A percentile compares a stretch with the other conserved stretches of the same genome.
These are phyloP conservation scores for Aspergillus piperis DNA, from an alignment of 2,329 filamentous ascomycete genomes.

Conservation along the genomic window DNA sequence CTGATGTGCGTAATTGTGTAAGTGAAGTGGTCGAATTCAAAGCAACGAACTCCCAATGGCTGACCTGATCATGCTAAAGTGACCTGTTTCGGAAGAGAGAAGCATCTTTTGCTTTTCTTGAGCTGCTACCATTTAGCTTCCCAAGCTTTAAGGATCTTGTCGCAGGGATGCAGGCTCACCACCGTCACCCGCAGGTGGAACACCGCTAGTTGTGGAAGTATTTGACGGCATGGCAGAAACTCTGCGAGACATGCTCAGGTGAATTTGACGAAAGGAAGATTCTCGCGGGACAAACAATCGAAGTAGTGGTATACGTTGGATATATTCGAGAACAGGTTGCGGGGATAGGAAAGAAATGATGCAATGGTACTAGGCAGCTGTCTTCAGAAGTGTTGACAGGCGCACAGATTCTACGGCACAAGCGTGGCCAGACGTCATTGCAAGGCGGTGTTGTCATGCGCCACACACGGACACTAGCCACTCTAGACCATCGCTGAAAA, in stretches of 20 bases:
- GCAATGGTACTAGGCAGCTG: constrained; percentile 21
- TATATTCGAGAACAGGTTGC: constrained; percentile 3
- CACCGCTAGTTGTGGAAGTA: constrained; percentile 30
- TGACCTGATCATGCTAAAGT: constrained; percentile 54
- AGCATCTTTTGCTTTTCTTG: constrained; percentile 54
- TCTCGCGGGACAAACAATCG: background rate
- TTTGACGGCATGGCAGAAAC: constrained; percentile 38
- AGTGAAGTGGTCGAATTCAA: constrained; percentile 8
- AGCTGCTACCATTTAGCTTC: constrained; percentile 31
- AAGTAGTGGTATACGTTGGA: background rate
- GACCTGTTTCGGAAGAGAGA: constrained; percentile 49
- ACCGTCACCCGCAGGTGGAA: constrained; percentile 33
- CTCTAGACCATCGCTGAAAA: constrained; percentile 5
- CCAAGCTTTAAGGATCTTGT: constrained; percentile 8
- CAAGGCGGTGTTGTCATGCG: constrained; percentile 30
- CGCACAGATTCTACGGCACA: constrained; percentile 32
- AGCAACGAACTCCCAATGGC: constrained; percentile 19
- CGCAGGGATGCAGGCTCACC: constrained; percentile 30
- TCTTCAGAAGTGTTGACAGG: constrained; percentile 36
- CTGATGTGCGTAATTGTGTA: constrained; percentile 28
- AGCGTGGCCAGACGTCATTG: constrained; percentile 39
- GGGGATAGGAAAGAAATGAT: constrained; percentile 15
- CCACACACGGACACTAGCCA: constrained; percentile 31
- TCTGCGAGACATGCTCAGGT: constrained; percentile 43
- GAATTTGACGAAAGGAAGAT: constrained; percentile 8